Evolutionary conservation across 2,329 filamentous ascomycete species (phyloP), one percentile per base, ranked within the genome.

Genomic region (Magnaporthales sp.): DNA sequence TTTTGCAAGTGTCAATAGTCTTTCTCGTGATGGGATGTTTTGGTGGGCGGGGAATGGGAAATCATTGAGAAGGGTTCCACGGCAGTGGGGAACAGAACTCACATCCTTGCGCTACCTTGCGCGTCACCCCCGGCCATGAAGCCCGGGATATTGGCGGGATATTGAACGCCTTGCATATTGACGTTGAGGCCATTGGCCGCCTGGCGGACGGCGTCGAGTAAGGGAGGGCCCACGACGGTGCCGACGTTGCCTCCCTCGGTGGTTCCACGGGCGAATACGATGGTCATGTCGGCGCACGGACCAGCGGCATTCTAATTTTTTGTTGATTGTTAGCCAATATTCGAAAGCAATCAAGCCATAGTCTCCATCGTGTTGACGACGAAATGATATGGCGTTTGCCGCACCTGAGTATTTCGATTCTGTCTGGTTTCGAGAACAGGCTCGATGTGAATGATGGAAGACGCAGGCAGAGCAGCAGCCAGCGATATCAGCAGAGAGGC

Each of bases 241-340:
- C 73, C 72, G 9, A 74, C 66, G 61, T 74, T 74, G 13, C 72
- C 72, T 0, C 67, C 63, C 56, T 75, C 73, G 11, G 66, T 68
- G 1, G 73, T 75, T 8, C 73, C 74, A 22, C 74, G 69, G 26
- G 73, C 73, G 51, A 73, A 75, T 51, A 75, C 66, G 24, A 75
- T 67, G 30, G 70, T 70, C 24, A 74, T 60, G 64, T 70, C 69
- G 10, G 69, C 69, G 24, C 63, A 65, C 8, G 27, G 61, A 22
- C 61, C 29, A 22, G 27, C 31, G 15, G 61, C 61, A 22, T 13
- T 63, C 61, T 63, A 31, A 8, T 31, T 46, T 6, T 46, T 1
- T 4, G 7, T n/a, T 46, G 15, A 6, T 10, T n/a, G 38, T 46
- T 46, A 46, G 38, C n/a, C 15, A n/a, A 46, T 19, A 19, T 13